Conservation (phyloP, 805 yeast species). For the Soucietia sequanensis region DNA sequence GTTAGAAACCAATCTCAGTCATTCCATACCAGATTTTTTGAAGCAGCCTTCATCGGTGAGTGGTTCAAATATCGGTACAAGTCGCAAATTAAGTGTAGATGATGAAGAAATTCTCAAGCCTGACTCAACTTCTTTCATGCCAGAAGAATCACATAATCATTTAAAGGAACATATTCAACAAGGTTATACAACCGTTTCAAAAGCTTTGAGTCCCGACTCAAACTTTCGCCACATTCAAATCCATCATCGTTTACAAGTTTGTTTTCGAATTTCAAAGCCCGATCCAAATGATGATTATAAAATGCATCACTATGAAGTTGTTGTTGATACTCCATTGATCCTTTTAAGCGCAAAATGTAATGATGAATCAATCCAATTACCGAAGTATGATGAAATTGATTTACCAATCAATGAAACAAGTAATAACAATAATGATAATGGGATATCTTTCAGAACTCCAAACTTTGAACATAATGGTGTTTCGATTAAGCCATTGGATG, state of each 20-base stretch:
- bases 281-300: conserved; percentile 46
- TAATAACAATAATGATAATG: conserved; percentile 17
- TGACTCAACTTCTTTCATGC: conserved; percentile 27
- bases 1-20: conserved; percentile 38
- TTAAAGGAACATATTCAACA: conserved; percentile 26
- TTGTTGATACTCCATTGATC: conserved; percentile 73
- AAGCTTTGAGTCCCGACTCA: conserved; percentile 60
- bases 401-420: conserved; percentile 1
- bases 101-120: conserved; percentile 26
- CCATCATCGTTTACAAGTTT: conserved; percentile 67
- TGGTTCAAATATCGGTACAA: neutral
- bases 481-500: conserved; percentile 26
- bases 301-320: conserved; percentile 75
- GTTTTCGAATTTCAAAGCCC: conserved; percentile 64
- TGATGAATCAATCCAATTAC: conserved; percentile 40
- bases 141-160: conserved; percentile 19
- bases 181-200: conserved; percentile 33
- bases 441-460: conserved; percentile 39
- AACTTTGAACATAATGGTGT: conserved; percentile 32
- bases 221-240: conserved; percentile 62
- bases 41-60: neutral
- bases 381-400: conserved; percentile 33
- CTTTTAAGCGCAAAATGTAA: conserved; percentile 42
- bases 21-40: conserved; percentile 10
- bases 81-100: neutral